These are phyloP conservation scores for Paraconiothyrium brasiliense DNA, from an alignment of 2,329 filamentous ascomycete species.

Conservation along the genomic window DNA sequence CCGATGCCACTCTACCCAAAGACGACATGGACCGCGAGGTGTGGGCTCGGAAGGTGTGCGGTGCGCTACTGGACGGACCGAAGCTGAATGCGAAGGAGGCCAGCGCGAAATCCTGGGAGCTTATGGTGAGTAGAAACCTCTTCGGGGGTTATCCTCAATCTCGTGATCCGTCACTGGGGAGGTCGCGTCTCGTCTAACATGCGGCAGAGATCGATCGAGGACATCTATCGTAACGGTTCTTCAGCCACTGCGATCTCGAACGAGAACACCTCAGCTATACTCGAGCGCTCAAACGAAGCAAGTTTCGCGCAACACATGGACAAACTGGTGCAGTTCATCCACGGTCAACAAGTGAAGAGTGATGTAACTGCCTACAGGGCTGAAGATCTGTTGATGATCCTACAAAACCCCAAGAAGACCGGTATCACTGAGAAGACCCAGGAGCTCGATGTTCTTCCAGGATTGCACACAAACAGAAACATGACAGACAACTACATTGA, in stretches of 20 bases:
- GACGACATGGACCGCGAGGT: background rate
- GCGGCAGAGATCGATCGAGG: background rate
- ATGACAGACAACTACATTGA: background rate
- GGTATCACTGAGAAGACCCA: background rate
- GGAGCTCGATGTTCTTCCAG: background rate
- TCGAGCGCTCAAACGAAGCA: background rate
- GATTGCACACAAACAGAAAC: background rate
- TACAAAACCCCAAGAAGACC: background rate
- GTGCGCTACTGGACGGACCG: background rate
- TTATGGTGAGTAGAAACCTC: background rate
- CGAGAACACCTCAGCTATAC: background rate
- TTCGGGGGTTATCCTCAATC: background rate
- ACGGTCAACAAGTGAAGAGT: background rate
- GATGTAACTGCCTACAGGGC: background rate
- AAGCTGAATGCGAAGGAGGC: background rate
- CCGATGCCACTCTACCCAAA: background rate
- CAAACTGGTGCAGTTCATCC: background rate
- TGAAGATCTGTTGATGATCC: background rate
- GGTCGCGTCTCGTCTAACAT: background rate
- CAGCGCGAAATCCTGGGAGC: background rate
- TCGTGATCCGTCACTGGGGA: background rate
- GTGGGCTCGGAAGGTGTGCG: background rate
- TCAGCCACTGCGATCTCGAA: background rate
- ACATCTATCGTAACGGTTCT: background rate
- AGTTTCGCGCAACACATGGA: background rate